Percentiles rank a stretch among this genome's conserved stretches.
Conservation (phyloP, 2,329 filamentous ascomycete species). For the Fusarium verticillioides region DNA sequence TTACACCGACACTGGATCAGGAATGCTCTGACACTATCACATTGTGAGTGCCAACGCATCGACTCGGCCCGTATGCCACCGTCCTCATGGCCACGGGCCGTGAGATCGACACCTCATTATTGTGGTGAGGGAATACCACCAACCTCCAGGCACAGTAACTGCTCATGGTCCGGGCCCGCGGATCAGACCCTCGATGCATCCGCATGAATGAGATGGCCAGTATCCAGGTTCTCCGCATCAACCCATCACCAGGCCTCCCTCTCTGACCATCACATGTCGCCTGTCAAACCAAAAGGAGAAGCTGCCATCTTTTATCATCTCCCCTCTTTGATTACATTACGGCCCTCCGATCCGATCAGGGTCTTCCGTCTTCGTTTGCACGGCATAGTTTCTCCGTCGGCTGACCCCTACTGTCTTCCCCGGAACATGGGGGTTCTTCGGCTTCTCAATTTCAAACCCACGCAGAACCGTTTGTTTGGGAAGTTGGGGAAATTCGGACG, state of each 20-base stretch:
- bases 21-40: slow-evolving; percentile 17
- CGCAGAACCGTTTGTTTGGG: slow-evolving; percentile 28
- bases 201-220: slow-evolving; percentile 33
- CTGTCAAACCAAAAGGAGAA: slow-evolving; percentile 29
- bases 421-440: slow-evolving; percentile 19
- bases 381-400: slow-evolving; percentile 40
- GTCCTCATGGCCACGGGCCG: slow-evolving; percentile 21
- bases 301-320: slow-evolving; percentile 20
- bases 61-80: slow-evolving; percentile 22
- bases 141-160: slow-evolving; percentile 19
- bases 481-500: slow-evolving; percentile 36
- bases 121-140: slow-evolving; percentile 16
- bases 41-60: slow-evolving; percentile 31
- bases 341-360: slow-evolving; percentile 39
- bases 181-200: slow-evolving; percentile 36
- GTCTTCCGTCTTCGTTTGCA: slow-evolving; percentile 13
- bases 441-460: slow-evolving; percentile 7
- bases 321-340: slow-evolving; percentile 11
- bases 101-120: slow-evolving; percentile 28
- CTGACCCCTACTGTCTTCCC: slow-evolving; percentile 26
- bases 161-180: slow-evolving; percentile 21
- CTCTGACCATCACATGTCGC: slow-evolving; percentile 36
- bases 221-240: slow-evolving; percentile 41
- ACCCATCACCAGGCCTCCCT: slow-evolving; percentile 37
- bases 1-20: neutral